Evolutionary conservation across 352 stramenopile species (phyloP), one percentile per base, ranked within the genome.

Genomic region (Pythium periplocum): DNA sequence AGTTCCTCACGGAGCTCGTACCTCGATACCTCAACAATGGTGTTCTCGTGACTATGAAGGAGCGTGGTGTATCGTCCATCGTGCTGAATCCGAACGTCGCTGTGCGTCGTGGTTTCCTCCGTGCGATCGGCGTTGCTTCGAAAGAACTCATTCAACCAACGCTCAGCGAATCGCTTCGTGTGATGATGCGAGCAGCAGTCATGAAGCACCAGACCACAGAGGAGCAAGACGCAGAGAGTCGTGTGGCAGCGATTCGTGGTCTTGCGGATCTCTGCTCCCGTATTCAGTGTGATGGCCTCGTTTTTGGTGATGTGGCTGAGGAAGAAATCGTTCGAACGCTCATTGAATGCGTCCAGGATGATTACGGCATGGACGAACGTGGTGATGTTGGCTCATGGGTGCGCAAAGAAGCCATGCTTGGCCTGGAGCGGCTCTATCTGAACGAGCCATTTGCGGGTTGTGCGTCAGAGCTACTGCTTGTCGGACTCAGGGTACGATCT

Each of bases 301-400:
- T 53, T 12, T 10, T 61, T 12, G 32, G 42, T 8, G 43, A 63
- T 45, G 51, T 50, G 11, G 17, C n/a, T 2, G 76, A 87, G 51
- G 66, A 78, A 17, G 42, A 49, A 8, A 81, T 98, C 3, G 81
- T 98, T 11, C 59, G 78, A 9, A 73, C 92, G 36, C 73, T 99
- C 2, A 61, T 98, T 11, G 51, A 60, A 26, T 87, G 82, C 53
- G 85, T 96, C 7, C 73, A 96, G 45, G 69, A 89, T 46, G 97
- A 99, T 70, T 99, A 99, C 66, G 93, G 85, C 30, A 85, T 95
- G 7, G 96, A 99, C 72, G 95, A 98, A 70, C 85, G 97, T 42
- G 97, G 97, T 4, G 97, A 99, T 73, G 95, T 99, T 17, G 97
- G 97, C 8, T 99, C 96, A 8, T 99, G 96, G 96, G 95, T 96